Base-by-base conservation (phyloP, 768 basidiomycete species). In the Termitomyces sp. region DNA sequence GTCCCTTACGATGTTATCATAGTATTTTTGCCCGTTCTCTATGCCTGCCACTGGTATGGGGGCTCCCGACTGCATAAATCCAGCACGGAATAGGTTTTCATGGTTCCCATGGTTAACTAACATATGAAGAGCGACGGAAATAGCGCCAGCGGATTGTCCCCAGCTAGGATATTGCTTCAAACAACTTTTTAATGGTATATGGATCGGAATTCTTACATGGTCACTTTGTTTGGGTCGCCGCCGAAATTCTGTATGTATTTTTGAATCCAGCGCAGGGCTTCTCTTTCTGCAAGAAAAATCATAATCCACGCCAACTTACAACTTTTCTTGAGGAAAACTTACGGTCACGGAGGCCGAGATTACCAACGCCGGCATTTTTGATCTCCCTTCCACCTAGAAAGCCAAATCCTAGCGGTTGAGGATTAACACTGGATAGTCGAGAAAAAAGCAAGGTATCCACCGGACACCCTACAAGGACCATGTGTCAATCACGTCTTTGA, bases 331-430 rank as follows among this genome's bases (percentile, higher is more conserved):
- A 23, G 3, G 30, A 33, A 10, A 14, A 10, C 80, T 66, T 62
- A 82, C 82, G 82, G 69, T 88, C 86, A 55, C 78, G 79, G 23
- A 89, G 69, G n/a, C 87, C 87, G 21, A 86, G 71, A 63, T 88
- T 89, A 1, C 79, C 82, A 8, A 81, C 71, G 1, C 77, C 78
- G 3, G 77, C 82, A 4, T 68, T 72, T 48, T 75, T 77, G 1
- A 83, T 75, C 69, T 84, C 81, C 59, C 76, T 71, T 43, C 80
- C 70, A 0, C 76, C 74, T 40, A 83, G 57, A 66, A 84, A 84
- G 3, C 82, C 81, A 50, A 81, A 77, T 5, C 75, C 80, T 49
- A 44, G 8, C 3, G 7, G 14, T 12, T 7, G 1, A 37, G 6
- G n/a, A 30, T 46, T 9, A 48, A 47, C 30, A 31, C 15, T 1